Evolutionary conservation across 208 protist genomes (phyloP), one percentile per base, ranked within the genome.

Genomic region (Porcisia hertigi): DNA sequence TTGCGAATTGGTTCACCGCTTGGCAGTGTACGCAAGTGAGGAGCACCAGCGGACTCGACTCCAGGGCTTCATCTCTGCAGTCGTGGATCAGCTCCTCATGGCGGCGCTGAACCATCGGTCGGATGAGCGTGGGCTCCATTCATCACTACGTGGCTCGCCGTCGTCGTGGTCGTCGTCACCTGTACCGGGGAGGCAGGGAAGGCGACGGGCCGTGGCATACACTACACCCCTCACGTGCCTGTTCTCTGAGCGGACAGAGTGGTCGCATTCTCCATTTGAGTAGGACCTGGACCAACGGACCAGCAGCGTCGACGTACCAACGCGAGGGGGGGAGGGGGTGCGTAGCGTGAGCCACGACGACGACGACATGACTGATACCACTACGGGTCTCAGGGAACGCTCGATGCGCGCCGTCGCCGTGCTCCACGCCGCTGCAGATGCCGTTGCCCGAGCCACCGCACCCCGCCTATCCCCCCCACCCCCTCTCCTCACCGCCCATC

Each of bases 31-130:
- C 11, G 3, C 43, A 7, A n/a, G 55, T 1, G 75, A 79, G 36
- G 47, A 55, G 7, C 65, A 49, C 14, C 65, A 69, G n/a, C 58
- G 75, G 25, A 12, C 18, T 1, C 75, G 67, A 6, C 59, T 73
- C 5, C 75, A 69, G 30, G 8, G 16, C 25, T 34, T 3, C 54
- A 69, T 69, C 57, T 36, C 45, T 1, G 65, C 58, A 7, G 55
- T 16, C n/a, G 66, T 71, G 67, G 75, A 79, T 30, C 53, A 67
- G 67, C 65, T 79, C 34, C 65, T 79, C 57, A 79, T 79, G 75
- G 20, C 41, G 9, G 75, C 67, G 25, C 49, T 79, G 41, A 55
- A 54, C n/a, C 75, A 45, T 53, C 66, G 75, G 30, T 69, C 75
- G 3, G n/a, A 52, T 16, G 75, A 79, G 58, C 75, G 75, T 41